A percentile compares a stretch with the other conserved stretches of the same genome.
Evolutionary conservation across 2,329 filamentous ascomycete genomes (phyloP).

Genomic region (Camptophora hylomeconis): DNA sequence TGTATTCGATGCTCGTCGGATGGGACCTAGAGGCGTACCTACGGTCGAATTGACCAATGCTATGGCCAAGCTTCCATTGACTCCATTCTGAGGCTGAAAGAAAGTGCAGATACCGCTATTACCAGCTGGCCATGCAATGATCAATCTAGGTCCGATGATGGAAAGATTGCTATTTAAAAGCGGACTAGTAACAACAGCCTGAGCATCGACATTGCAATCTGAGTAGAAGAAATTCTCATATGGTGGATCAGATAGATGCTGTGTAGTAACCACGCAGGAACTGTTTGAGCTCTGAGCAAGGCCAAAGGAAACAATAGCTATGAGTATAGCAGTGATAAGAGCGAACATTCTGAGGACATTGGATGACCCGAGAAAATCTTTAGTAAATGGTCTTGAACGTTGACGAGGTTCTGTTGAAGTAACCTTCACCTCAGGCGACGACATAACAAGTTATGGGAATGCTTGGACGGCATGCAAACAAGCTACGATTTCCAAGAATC

Average conservation of each 20-base stretch:
- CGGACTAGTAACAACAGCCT: slow-evolving; percentile 50
- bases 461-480: no score
- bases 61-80: slow-evolving; percentile 42
- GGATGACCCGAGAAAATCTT: no score
- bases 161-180: slow-evolving; percentile 39
- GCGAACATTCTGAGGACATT: slow-evolving; percentile 17
- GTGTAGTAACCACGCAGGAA: slow-evolving; percentile 21
- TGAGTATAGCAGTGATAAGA: slow-evolving; percentile 7
- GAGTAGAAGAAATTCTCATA: slow-evolving; percentile 56
- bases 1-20: slow-evolving; percentile 25
- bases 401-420: no score
- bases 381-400: no score
- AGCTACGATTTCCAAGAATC: no score
- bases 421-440: no score
- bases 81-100: slow-evolving; percentile 41
- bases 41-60: slow-evolving; percentile 37
- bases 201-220: slow-evolving; percentile 46
- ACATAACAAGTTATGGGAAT: no score
- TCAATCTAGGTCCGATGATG: slow-evolving; percentile 44
- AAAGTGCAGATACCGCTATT: slow-evolving; percentile 48
- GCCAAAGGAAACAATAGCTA: slow-evolving; percentile 13
- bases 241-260: slow-evolving; percentile 42
- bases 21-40: slow-evolving; percentile 33
- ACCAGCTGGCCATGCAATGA: slow-evolving; percentile 53
- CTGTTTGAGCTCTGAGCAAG: slow-evolving; percentile 12